phyloP scores from a whole-genome alignment of 495 filamentous ascomycete species.

The Melanomma pulvis-pyrius region DNA sequence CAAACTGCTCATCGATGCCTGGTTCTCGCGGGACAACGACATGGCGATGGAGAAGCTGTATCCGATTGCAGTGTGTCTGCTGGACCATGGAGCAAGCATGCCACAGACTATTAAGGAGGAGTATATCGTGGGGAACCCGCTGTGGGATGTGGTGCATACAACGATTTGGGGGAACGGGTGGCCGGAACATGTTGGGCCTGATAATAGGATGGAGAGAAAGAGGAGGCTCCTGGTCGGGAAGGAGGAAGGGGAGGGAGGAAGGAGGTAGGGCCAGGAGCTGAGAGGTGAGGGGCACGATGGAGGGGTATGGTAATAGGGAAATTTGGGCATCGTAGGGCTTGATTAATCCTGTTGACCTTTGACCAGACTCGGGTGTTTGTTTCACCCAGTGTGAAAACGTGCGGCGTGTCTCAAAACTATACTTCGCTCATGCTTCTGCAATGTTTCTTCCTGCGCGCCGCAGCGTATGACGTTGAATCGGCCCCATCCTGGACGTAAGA shows the following conservation, averaged over 20 bases:
- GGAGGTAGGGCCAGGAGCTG: too few species aligned
- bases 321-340: neutral
- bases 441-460: neutral
- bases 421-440: neutral
- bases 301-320: neutral
- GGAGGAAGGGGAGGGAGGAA: neutral
- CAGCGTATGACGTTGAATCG: too few species aligned
- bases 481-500: too few species aligned
- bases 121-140: constrained; percentile 11
- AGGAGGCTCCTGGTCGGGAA: neutral
- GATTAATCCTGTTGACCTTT: too few species aligned
- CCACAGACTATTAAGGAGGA: constrained; percentile 11
- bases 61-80: constrained; percentile 13
- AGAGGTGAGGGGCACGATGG: neutral
- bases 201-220: neutral
- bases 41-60: constrained; percentile 4
- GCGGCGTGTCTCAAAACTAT: neutral
- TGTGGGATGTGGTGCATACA: constrained; percentile 17
- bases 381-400: too few species aligned
- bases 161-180: neutral
- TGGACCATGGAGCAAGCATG: constrained; percentile 17
- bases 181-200: neutral
- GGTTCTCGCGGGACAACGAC: constrained; percentile 10
- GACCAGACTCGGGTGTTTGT: too few species aligned
- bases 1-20: constrained; percentile 24